Evolutionary conservation across 148 eudicot species (phyloP), one percentile per base, ranked within the genome.

Genomic region (Rheum nobile): DNA sequence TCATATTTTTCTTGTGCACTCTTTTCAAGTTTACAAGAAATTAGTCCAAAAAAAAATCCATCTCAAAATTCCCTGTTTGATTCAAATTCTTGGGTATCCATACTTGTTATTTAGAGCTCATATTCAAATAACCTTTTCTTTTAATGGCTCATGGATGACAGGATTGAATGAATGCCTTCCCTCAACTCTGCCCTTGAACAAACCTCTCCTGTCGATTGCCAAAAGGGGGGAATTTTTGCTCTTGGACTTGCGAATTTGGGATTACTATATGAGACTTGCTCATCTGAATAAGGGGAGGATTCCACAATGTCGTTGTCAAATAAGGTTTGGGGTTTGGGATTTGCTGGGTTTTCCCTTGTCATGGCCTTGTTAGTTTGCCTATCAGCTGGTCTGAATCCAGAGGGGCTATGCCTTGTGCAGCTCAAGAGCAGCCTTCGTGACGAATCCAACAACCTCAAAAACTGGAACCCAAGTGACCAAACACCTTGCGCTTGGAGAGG

Each of bases 401-500:
- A 95, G 48, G 99, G 99, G 39, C n/a, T 82, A 26, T 80, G 80
- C 74, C 94, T 95, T 37, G 28, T 90, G 43, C 87, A 91, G 77
- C 82, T 95, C 41, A 95, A 86, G 81, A 80, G 84, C 59, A 80
- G 68, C 41, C 61, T 91, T 71, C 37, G 34, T 17, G 99, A 95
- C 74, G 68, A 65, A 52, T 77, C 38, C 69, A 84, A 84, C 72
- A 0, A 77, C 74, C 82, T 95, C 76, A 76, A 80, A 5, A 86
- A 80, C 63, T 95, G 99, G 97, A 79, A 85, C 74, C 71, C 83
- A 43, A 71, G 46, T 72, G 94, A 90, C 75, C 55, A 78, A 63
- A 90, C 97, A 47, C 99, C 99, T 6, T 95, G 99, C 80, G 61
- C 70, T 71, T 95, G 99, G 99, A 72, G 14, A 8, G 99, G 97